Evolutionary conservation across 2,329 filamentous ascomycete genomes (phyloP), one percentile per base, ranked within the genome.

Genomic region (Pyrenophora seminiperda): DNA sequence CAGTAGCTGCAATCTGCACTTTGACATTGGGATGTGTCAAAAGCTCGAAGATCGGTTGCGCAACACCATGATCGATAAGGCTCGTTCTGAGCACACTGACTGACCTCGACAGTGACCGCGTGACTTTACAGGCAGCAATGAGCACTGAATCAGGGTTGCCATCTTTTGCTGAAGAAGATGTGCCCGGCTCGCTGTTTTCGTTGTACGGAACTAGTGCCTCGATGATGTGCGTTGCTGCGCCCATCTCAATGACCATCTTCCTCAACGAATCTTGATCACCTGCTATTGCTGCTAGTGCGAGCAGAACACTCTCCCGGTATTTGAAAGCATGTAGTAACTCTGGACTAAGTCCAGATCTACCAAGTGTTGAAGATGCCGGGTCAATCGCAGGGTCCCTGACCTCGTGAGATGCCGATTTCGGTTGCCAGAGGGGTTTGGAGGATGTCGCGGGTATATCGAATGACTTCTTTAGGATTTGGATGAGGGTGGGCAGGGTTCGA

Each of bases 1-100:
- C 87, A 0, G 91, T 95, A 5, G 93, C 91, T 40, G 91, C 91
- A 67, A 94, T 87, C 67, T 92, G 88, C 4, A 97, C 86, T 43
- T 93, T 86, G 24, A 90, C 75, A 59, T 94, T 84, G 5, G 81
- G 80, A 71, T 94, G 88, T 49, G 81, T 84, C 57, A 97, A 79
- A 37, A 97, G 83, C 22, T 80, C 79, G 59, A 92, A 88, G 6
- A 96, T 77, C 3, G 92, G 92, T 59, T 85, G 81, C 2, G 89
- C 87, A 41, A 96, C 87, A 5, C 86, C 88, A 52, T 90, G 85
- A 72, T 99, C 94, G 50, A 96, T 90, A 38, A 99, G 77, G 41
- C 88, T 89, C 3, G 94, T 97, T 41, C 94, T 81, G 14, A 97
- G 76, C 34, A 93, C 86, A 68, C 84, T 89, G 17, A 96, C 87